Base-by-base conservation (phyloP, 2,329 filamentous ascomycete species). In the Neopestalotiopsis sp. region DNA sequence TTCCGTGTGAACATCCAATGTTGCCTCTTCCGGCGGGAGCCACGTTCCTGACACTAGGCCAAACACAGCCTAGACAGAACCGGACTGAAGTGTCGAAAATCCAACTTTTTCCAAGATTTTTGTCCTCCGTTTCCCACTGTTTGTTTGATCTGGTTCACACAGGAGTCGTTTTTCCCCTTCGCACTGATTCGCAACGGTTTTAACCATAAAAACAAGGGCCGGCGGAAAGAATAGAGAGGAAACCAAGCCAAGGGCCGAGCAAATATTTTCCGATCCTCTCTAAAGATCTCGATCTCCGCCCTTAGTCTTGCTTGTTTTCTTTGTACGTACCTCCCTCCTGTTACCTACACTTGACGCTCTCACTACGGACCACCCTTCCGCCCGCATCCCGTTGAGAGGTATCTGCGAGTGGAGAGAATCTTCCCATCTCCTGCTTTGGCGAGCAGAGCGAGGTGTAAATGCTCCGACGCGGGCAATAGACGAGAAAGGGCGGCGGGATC, bases 271-370 rank as follows among this genome's bases (percentile, higher is more conserved):
- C 61, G 61, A 64, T 64, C 61, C n/a, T 49, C 61, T 64, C 61
- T 49, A 28, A 45, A 30, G 61, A 53, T 64, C 40, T 64, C 61
- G 61, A 64, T 64, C 61, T 49, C 61, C 38, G 61, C 61, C n/a
- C 59, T 12, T 62, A 62, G 59, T 62, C 59, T 24, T 38, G 34
- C 34, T 38, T 38, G 6, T 38, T 38, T 38, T 38, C 34, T 10
- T 38, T 10, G 6, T 38, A 28, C 24, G 24, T 28, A 28, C 24
- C 24, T 61, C 57, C 28, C 28, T 56, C 49, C 20, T 56, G 13
- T 14, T 56, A 38, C 10, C 6, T 38, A 38, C 34, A 38, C 17
- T 20, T 53, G 14, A n/a, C 45, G 45, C 45, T 17, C n/a, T 20
- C 20, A 28, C 20, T 20, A 14, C 45, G 45, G 45, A 53, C 45